A percentile compares a stretch with the other conserved stretches of the same genome.
Conservation (phyloP, 2,329 filamentous ascomycete species). For the Arachnopeziza araneosa region DNA sequence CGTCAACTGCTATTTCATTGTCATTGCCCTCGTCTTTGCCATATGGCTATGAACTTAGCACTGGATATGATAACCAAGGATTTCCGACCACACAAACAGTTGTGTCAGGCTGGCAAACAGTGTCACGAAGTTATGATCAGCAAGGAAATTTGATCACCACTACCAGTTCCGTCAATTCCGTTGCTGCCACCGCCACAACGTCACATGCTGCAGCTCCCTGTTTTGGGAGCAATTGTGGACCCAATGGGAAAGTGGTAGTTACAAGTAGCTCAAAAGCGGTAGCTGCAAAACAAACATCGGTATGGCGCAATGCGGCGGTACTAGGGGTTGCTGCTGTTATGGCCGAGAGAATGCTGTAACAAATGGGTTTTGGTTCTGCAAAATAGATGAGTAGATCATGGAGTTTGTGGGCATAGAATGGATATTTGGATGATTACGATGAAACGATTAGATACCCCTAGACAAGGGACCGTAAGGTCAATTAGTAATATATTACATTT, state of each 20-base stretch:
- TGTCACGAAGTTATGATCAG: slow-evolving; percentile 39
- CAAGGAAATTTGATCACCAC: slow-evolving; percentile 38
- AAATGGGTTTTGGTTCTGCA: background rate
- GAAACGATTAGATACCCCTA: background rate
- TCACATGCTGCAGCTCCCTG: slow-evolving; percentile 3
- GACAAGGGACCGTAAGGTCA: background rate
- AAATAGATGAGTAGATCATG: background rate
- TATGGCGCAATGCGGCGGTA: slow-evolving; percentile 13
- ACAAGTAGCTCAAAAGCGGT: slow-evolving; percentile 17
- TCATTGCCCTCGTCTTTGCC: slow-evolving; percentile 44
- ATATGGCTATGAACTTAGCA: slow-evolving; percentile 30
- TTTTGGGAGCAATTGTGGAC: slow-evolving; percentile 14
- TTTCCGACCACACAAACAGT: slow-evolving; percentile 43
- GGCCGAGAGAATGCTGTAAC: slow-evolving; percentile 12
- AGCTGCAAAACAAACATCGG: slow-evolving; percentile 9
- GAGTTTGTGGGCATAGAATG: background rate
- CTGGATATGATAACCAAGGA: slow-evolving; percentile 42
- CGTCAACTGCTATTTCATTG: slow-evolving; percentile 16
- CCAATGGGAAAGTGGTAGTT: slow-evolving; percentile 17
- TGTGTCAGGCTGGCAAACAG: slow-evolving; percentile 30
- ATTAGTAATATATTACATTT: background rate
- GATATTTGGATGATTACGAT: background rate
- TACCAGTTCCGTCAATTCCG: slow-evolving; percentile 6
- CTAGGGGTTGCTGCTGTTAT: slow-evolving; percentile 14
- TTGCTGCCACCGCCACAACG: slow-evolving; percentile 5